phyloP scores from a whole-genome alignment of 176 grass and related monocot genomes.

The Carex myosuroides region DNA sequence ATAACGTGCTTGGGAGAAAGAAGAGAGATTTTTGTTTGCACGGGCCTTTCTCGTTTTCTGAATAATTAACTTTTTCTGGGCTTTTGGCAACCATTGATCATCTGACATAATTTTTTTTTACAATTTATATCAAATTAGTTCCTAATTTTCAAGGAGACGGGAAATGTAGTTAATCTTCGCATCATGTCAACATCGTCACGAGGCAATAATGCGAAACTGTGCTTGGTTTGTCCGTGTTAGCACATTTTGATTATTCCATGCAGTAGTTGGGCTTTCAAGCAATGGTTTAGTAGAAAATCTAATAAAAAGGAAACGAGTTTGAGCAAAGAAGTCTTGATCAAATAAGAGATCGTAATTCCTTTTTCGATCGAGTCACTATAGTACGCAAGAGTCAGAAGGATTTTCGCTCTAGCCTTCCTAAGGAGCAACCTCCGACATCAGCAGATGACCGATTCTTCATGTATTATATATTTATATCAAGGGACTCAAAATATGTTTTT shows the following conservation, averaged over 20 bases:
- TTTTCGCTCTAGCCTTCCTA: no score
- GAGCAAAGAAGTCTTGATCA: not conserved
- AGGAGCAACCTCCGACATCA: no score
- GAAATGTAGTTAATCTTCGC: not conserved
- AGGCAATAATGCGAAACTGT: not conserved
- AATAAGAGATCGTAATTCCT: not conserved
- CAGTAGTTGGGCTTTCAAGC: not conserved
- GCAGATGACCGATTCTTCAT: no score
- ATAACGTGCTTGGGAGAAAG: no score
- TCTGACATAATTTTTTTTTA: no score
- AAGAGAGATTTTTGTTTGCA: no score
- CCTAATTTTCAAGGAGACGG: not conserved
- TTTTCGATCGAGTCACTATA: not conserved
- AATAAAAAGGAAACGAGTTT: not conserved
- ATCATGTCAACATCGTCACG: not conserved
- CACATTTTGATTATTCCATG: not conserved
- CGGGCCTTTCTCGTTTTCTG: not conserved
- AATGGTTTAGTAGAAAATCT: not conserved
- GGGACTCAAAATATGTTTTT: no score
- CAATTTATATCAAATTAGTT: not conserved
- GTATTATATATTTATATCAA: no score
- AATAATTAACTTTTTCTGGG: not conserved
- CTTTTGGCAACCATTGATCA: no score
- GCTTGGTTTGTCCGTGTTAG: not conserved
- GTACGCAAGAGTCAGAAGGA: not conserved